Percentiles rank a stretch among this genome's conserved stretches.
These are phyloP conservation scores for Backusella australiensis DNA, from an alignment of 192 early-diverging fungal species.

Conservation along the genomic window DNA sequence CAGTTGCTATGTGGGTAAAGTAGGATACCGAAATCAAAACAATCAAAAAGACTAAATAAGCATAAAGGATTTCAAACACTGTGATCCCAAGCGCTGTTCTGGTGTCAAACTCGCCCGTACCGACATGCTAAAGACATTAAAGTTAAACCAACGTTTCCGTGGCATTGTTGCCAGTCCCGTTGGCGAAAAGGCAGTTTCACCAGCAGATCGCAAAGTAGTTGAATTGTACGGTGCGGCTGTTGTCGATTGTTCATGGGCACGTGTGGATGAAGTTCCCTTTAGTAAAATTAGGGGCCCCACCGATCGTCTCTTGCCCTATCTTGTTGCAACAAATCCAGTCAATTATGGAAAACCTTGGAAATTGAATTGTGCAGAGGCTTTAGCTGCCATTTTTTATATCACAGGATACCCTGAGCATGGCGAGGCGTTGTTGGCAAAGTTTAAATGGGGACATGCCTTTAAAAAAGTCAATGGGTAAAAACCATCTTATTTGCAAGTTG, in stretches of 20 bases:
- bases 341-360: constrained; percentile 97
- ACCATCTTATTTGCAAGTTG: no score
- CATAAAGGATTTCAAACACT: constrained; percentile 94
- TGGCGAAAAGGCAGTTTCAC: constrained; percentile 84
- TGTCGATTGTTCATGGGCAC: constrained; percentile 98
- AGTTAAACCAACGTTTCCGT: constrained; percentile 81
- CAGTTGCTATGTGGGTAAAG: constrained; percentile 73
- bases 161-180: constrained; percentile 89
- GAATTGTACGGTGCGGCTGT: constrained; percentile 79
- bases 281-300: constrained; percentile 77
- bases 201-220: constrained; percentile 79
- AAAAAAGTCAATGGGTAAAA: constrained; percentile 79
- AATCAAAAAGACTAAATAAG: not conserved
- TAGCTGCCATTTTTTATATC: constrained; percentile 93
- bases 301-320: constrained; percentile 88
- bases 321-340: constrained; percentile 95
- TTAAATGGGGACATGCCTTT: constrained; percentile 97
- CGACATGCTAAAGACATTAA: constrained; percentile 75
- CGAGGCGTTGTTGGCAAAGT: constrained; percentile 76
- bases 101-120: constrained; percentile 86
- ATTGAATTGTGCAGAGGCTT: constrained; percentile 96
- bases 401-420: constrained; percentile 67
- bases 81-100: constrained; percentile 97
- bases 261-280: constrained; percentile 93
- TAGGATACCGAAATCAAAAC: not conserved